phyloP scores from a whole-genome alignment of 495 filamentous ascomycete genomes.

The Talaromyces nanjingensis region DNA sequence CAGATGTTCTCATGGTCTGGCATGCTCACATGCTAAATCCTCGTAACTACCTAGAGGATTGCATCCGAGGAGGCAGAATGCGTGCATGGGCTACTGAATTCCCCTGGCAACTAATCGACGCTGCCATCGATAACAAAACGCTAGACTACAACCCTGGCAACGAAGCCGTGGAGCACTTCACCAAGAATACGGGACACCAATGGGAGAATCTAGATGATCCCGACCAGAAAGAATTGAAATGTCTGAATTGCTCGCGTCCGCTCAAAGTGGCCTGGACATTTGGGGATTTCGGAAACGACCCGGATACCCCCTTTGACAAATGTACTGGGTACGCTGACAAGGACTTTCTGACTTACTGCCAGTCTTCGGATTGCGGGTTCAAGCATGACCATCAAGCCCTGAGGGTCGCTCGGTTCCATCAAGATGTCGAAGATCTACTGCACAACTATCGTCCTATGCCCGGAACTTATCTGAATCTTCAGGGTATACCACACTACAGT shows the following conservation, averaged over 20 bases:
- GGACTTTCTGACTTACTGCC: constrained; percentile 38
- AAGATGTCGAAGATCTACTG: constrained; percentile 43
- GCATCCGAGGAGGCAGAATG: constrained; percentile 53
- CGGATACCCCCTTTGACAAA: constrained; percentile 18
- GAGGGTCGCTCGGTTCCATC: constrained; percentile 47
- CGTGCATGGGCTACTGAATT: constrained; percentile 59
- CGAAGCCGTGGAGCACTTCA: constrained; percentile 41
- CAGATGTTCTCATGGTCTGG: constrained; percentile 87
- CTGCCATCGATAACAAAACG: constrained; percentile 54
- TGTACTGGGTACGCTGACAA: constrained; percentile 59
- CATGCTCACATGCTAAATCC: constrained; percentile 84
- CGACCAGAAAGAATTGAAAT: constrained; percentile 41
- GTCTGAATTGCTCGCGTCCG: constrained; percentile 44
- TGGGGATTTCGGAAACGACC: constrained; percentile 24
- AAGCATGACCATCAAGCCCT: constrained; percentile 43
- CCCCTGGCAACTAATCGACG: constrained; percentile 61
- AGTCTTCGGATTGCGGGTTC: constrained; percentile 33
- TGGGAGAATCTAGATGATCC: constrained; percentile 57
- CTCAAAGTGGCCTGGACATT: constrained; percentile 55
- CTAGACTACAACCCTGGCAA: constrained; percentile 55
- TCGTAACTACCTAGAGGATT: constrained; percentile 70
- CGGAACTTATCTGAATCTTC: constrained; percentile 49
- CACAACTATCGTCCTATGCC: constrained; percentile 47
- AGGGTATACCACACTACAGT: constrained; percentile 21
- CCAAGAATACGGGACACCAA: constrained; percentile 36